These are phyloP conservation scores for Schizosaccharomyces osmophilus DNA, from an alignment of 805 yeast species.

Conservation along the genomic window DNA sequence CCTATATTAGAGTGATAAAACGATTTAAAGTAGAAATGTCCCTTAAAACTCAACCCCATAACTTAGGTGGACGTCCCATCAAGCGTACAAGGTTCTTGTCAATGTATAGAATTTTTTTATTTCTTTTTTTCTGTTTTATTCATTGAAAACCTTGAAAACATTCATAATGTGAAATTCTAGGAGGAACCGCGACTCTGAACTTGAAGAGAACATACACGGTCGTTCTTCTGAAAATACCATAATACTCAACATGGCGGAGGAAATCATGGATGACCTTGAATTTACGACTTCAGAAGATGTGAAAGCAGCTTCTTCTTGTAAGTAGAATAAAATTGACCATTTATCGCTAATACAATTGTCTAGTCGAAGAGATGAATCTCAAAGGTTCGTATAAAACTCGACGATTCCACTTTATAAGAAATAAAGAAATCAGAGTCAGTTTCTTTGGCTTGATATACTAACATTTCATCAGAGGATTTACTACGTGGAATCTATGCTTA, in stretches of 20 bases:
- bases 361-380: neutral
- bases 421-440: constrained; percentile 9
- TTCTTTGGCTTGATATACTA: constrained; percentile 43
- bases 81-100: too few species aligned
- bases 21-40: too few species aligned
- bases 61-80: too few species aligned
- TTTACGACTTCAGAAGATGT: neutral
- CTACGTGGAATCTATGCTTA: constrained; percentile 25
- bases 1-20: too few species aligned
- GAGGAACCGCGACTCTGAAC: too few species aligned
- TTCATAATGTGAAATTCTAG: too few species aligned
- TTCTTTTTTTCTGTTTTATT: too few species aligned
- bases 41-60: too few species aligned
- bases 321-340: neutral
- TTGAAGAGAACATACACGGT: too few species aligned
- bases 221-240: neutral
- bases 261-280: neutral
- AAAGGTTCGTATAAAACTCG: neutral
- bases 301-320: neutral
- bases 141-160: too few species aligned
- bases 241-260: neutral
- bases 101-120: too few species aligned
- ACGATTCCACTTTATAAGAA: neutral
- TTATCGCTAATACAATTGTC: neutral
- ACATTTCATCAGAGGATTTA: constrained; percentile 23